Evolutionary conservation across 306 rosid genomes (phyloP), one percentile per base, ranked within the genome.

Genomic region (Rosa chinensis): DNA sequence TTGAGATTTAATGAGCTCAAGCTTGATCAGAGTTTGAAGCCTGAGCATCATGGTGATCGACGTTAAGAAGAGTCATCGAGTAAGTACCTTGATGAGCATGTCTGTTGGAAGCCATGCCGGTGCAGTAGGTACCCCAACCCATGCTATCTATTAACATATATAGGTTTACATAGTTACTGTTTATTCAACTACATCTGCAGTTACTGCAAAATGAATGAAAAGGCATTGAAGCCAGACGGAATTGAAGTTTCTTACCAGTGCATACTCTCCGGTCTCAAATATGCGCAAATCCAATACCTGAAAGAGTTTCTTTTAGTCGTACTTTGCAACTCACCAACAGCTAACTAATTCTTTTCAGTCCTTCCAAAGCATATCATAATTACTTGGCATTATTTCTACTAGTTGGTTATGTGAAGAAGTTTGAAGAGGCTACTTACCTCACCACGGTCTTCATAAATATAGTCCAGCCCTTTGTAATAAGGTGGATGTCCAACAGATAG

Each of bases 101-200:
- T 94, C 76, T 35, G 97, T 92, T 48, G 98, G 98, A 85, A 92
- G 97, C 98, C 98, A 94, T 71, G 98, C 98, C 10, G 98, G 97
- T 48, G 98, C 97, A 10, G 98, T 94, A 76, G 97, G 99, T 56
- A 94, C 50, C 70, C 99, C 99, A 72, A 94, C 95, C 97, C 99
- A 94, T 76, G 97, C 92, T 72, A 92, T 55, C 99, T 94, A 78
- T 80, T 6, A 32, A 79, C 83, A 58, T 21, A 13, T 4, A 58
- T 12, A 55, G 25, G 25, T 55, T 20, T 55, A 23, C 37, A 61
- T 55, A 4, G 11, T 23, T 17, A 43, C 3, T 17, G 58, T 17
- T 17, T 0, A 43, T 4, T 42, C 23, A 25, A 25, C 12, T 17
- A 18, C 14, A 16, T 25, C 44, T 13, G 21, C n/a, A 48, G 12